Evolutionary conservation across 2,329 filamentous ascomycete genomes (phyloP), one percentile per base, ranked within the genome.

Genomic region (Lecanicillium sp.): DNA sequence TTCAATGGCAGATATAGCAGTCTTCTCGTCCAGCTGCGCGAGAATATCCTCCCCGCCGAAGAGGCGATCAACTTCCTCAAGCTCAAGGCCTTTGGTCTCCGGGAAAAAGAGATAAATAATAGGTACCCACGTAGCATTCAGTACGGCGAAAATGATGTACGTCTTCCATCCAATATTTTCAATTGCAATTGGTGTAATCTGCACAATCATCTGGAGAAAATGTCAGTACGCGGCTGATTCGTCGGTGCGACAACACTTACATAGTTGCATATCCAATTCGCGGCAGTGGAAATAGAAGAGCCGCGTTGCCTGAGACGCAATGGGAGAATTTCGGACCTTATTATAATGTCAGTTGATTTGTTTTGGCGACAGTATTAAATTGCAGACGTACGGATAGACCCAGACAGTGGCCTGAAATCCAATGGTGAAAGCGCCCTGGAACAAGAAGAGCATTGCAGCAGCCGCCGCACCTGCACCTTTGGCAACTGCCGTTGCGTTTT

Each of bases 1-100:
- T n/a, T n/a, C n/a, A n/a, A n/a, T n/a, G n/a, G n/a, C n/a, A n/a
- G n/a, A n/a, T n/a, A n/a, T n/a, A n/a, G n/a, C n/a, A n/a, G n/a
- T n/a, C n/a, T n/a, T n/a, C n/a, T n/a, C n/a, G n/a, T n/a, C n/a
- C n/a, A n/a, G n/a, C n/a, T n/a, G n/a, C n/a, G n/a, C n/a, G 41
- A 56, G 10, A 52, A 57, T 10, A 54, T 39, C 31, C 0, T 46
- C 42, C 5, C 15, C 31, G 7, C 37, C 40, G 33, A 48, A 46
- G 9, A 62, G 45, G 53, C 54, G 4, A 51, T 65, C 41, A 63
- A 64, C 49, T 54, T 60, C 45, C 59, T 76, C 39, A 58, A 73
- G 46, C 62, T 66, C 47, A 43, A 64, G 42, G 0, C 52, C 52
- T 27, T 55, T 56, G 3, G 55, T 57, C 22, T 57, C 53, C 0